Evolutionary conservation across 805 yeast species (phyloP).

Genomic region (Schizosaccharomyces lindneri): DNA sequence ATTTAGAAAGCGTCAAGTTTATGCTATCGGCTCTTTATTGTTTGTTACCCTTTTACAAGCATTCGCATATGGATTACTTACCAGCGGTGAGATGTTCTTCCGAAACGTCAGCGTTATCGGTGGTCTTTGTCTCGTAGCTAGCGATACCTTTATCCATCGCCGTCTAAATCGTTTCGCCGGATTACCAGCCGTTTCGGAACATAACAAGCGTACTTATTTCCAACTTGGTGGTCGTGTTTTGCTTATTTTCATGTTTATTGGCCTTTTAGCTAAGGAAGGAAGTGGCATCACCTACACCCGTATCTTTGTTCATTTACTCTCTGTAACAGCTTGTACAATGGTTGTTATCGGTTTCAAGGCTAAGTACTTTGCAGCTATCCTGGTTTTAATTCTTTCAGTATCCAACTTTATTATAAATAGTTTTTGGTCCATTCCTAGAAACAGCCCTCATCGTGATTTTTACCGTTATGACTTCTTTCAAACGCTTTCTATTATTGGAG

Average conservation of each 20-base stretch:
- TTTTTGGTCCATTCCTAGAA: constrained; percentile 42
- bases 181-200: constrained; percentile 19
- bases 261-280: constrained; percentile 37
- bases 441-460: constrained; percentile 63
- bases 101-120: constrained; percentile 81
- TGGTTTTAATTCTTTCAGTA: constrained; percentile 41
- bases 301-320: constrained; percentile 38
- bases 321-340: constrained; percentile 43
- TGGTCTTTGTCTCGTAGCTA: constrained; percentile 64
- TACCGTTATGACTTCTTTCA: constrained; percentile 79
- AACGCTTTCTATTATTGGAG: constrained; percentile 84
- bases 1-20: constrained; percentile 36
- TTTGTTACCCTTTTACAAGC: constrained; percentile 65
- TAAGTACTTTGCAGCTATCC: constrained; percentile 49
- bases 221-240: constrained; percentile 71
- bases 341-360: constrained; percentile 86
- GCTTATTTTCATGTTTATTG: constrained; percentile 60
- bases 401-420: constrained; percentile 65
- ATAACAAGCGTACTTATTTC: constrained; percentile 56
- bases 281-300: constrained; percentile 41
- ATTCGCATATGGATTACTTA: constrained; percentile 60
- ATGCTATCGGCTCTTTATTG: constrained; percentile 45
- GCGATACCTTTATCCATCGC: constrained; percentile 57
- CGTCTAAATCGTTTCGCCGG: neutral
- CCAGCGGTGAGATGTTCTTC: constrained; percentile 57